These are phyloP conservation scores for Pichia sp. DNA, from an alignment of 1,139 yeast species.

Conservation along the genomic window DNA sequence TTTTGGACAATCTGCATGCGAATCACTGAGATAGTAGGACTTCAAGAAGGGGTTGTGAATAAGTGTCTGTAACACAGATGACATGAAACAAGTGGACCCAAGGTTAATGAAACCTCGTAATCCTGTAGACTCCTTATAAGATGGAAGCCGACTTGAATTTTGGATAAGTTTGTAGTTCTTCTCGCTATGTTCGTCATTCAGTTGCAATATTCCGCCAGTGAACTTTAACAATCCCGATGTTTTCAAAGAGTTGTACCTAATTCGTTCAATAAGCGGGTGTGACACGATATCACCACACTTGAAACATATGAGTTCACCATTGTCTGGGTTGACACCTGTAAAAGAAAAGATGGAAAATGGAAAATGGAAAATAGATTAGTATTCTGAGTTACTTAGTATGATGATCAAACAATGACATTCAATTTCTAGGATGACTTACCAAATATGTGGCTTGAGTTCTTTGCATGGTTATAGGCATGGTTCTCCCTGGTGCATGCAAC, in stretches of 20 bases:
- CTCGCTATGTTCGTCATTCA: too few relatives aligned
- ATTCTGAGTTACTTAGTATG: background rate
- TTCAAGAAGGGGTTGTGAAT: constrained; percentile 85
- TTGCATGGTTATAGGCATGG: constrained; percentile 61
- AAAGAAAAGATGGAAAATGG: too few relatives aligned
- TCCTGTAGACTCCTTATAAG: constrained; percentile 60
- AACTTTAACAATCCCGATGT: background rate
- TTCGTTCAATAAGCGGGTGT: background rate
- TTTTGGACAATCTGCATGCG: constrained; percentile 40
- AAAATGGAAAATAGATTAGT: too few relatives aligned
- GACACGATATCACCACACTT: constrained; percentile 1
- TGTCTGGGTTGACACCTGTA: background rate
- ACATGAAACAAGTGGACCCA: constrained; percentile 97
- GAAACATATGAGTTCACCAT: background rate
- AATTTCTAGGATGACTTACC: constrained; percentile 35
- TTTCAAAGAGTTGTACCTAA: background rate
- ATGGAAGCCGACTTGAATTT: constrained; percentile 40
- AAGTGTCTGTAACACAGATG: constrained; percentile 77
- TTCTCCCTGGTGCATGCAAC: constrained; percentile 60
- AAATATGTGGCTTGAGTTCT: constrained; percentile 58
- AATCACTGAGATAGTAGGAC: constrained; percentile 67
- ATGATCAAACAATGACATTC: background rate
- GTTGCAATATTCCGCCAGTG: constrained; percentile 1
- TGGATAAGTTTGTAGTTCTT: constrained; percentile 22
- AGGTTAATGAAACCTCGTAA: constrained; percentile 82